Percentiles rank a stretch among this genome's conserved stretches.
Evolutionary conservation across 352 stramenopile species (phyloP).

Genomic region (Pythium utonaiense): DNA sequence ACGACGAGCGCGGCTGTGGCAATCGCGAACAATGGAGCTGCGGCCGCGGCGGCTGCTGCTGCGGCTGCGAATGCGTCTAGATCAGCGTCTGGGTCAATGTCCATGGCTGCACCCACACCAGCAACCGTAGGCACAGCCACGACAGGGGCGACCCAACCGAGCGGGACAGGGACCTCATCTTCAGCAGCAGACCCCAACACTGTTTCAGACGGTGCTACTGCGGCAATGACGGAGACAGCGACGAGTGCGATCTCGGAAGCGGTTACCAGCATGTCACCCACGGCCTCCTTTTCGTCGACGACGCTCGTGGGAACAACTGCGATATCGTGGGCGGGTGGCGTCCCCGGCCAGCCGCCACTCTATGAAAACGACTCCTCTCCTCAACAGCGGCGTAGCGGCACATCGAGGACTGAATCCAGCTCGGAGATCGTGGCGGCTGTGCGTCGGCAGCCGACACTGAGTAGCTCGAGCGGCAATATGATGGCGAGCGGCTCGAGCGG

Average conservation of each 20-base stretch:
- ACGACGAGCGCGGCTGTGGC: constrained; percentile 6
- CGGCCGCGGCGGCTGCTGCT: too few relatives aligned
- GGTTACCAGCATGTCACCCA: too few relatives aligned
- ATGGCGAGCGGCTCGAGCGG: not conserved
- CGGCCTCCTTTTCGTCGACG: not conserved
- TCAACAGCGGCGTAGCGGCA: not conserved
- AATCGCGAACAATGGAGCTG: constrained; percentile 5
- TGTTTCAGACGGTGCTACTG: not conserved
- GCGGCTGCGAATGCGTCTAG: too few relatives aligned
- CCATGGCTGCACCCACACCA: too few relatives aligned
- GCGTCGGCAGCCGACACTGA: not conserved
- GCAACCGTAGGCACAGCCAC: not conserved
- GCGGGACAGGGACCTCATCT: not conserved
- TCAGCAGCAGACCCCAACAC: too few relatives aligned
- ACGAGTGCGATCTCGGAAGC: not conserved
- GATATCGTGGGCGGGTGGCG: not conserved
- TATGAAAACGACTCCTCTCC: constrained; percentile 10
- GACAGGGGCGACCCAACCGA: not conserved
- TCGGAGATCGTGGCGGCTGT: not conserved
- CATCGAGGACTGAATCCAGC: not conserved
- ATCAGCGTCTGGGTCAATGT: not conserved
- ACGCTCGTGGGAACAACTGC: not conserved
- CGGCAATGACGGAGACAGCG: not conserved
- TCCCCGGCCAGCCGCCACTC: constrained; percentile 14
- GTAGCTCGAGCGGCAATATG: not conserved